These are phyloP conservation scores for Boletus barrowsii DNA, from an alignment of 768 basidiomycete genomes.

Conservation along the genomic window DNA sequence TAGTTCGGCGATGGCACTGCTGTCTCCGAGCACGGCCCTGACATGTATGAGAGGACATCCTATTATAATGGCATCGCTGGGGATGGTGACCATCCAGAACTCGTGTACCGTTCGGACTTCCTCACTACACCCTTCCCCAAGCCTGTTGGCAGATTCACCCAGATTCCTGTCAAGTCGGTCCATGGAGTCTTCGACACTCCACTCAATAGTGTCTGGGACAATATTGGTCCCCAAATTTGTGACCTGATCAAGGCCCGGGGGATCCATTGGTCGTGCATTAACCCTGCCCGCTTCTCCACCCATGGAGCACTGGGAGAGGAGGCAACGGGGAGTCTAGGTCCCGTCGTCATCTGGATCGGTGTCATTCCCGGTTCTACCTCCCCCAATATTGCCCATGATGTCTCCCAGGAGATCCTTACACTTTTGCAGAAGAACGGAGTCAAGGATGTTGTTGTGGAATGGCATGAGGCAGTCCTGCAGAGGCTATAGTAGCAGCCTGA, in stretches of 20 bases:
- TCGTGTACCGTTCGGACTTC: background rate
- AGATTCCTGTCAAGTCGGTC: background rate
- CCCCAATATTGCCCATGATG: slow-evolving; percentile 25
- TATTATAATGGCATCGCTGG: background rate
- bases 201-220: background rate
- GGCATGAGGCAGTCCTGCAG: too few species aligned
- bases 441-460: too few species aligned
- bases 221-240: background rate
- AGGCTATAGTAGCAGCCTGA: too few species aligned
- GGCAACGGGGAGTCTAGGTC: background rate
- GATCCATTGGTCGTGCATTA: background rate
- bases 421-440: background rate
- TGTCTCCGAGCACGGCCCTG: background rate
- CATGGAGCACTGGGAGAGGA: background rate
- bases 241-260: background rate
- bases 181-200: background rate
- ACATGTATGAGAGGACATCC: background rate
- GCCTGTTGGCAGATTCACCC: background rate
- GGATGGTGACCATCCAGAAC: background rate
- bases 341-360: slow-evolving; percentile 34
- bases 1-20: background rate
- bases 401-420: slow-evolving; percentile 2
- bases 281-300: slow-evolving; percentile 1
- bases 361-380: slow-evolving; percentile 36
- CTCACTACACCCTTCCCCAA: background rate